phyloP scores from a whole-genome alignment of 2,329 filamentous ascomycete genomes.

The Colletotrichum eremochloae region DNA sequence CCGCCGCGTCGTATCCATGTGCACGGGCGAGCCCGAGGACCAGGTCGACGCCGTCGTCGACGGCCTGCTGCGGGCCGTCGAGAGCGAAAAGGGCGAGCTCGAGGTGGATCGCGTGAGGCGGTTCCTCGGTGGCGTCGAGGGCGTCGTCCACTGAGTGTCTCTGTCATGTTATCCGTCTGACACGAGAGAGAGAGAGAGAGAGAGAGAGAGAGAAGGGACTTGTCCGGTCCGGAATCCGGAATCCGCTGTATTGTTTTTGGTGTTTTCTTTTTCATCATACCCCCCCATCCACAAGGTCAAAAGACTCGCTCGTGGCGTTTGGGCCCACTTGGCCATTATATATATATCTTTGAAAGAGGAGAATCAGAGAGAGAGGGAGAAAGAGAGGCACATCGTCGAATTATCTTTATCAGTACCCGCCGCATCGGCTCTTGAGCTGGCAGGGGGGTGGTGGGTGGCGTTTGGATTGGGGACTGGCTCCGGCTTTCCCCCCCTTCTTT shows the following conservation, averaged over 20 bases:
- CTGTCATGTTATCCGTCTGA: too few species aligned
- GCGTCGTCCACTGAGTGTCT: slow-evolving; percentile 58
- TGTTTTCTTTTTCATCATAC: slow-evolving; percentile 20
- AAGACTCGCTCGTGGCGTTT: slow-evolving; percentile 1
- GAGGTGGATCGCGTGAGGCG: slow-evolving; percentile 83
- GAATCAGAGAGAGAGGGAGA: neutral
- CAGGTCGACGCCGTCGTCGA: slow-evolving; percentile 86
- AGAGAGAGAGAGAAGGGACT: too few species aligned
- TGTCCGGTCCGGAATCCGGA: neutral
- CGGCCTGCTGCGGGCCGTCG: slow-evolving; percentile 85
- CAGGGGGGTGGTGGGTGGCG: neutral
- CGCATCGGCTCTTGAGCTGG: neutral
- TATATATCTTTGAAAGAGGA: slow-evolving; percentile 2
- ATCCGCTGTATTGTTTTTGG: slow-evolving; percentile 4
- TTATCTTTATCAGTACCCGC: neutral
- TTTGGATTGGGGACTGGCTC: neutral
- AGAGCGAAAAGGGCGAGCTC: slow-evolving; percentile 84
- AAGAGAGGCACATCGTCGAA: slow-evolving; percentile 17
- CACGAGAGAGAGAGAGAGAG: too few species aligned
- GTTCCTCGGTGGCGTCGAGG: slow-evolving; percentile 84
- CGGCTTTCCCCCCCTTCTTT: neutral
- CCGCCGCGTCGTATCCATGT: slow-evolving; percentile 87
- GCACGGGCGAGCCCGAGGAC: slow-evolving; percentile 82
- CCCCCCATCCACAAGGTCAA: slow-evolving; percentile 14
- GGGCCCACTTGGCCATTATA: slow-evolving; percentile 2